These are phyloP conservation scores for Amaranthus palmeri DNA, from an alignment of 148 eudicot species.

Conservation along the genomic window DNA sequence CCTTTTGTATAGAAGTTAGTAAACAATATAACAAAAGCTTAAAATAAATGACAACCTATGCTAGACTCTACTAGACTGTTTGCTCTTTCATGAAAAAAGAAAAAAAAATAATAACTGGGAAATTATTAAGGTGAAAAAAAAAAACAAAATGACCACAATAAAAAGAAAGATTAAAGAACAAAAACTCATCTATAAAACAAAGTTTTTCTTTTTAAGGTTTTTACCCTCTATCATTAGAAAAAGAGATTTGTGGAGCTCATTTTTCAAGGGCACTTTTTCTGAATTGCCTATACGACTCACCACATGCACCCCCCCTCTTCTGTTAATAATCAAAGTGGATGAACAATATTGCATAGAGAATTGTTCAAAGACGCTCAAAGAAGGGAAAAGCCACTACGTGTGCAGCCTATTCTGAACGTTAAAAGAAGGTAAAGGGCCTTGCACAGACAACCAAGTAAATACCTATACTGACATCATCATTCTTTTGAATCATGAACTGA, in stretches of 20 bases:
- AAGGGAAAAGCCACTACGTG: background rate
- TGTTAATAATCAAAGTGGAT: background rate
- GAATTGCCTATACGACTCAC: background rate
- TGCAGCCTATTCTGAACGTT: too few relatives aligned
- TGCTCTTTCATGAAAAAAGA: too few relatives aligned
- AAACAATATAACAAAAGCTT: slow-evolving; percentile 1
- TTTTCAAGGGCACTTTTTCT: background rate
- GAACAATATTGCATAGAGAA: too few relatives aligned
- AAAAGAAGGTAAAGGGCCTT: too few relatives aligned
- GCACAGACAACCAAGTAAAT: too few relatives aligned
- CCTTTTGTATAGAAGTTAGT: slow-evolving; percentile 10
- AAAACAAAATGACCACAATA: background rate
- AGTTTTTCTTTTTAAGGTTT: too few relatives aligned
- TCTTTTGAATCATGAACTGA: too few relatives aligned
- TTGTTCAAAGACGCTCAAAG: too few relatives aligned
- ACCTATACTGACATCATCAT: too few relatives aligned
- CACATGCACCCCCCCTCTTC: background rate
- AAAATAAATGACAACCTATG: background rate
- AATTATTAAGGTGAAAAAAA: background rate
- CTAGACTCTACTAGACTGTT: too few relatives aligned
- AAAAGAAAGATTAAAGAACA: background rate
- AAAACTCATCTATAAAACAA: background rate
- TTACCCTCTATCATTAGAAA: background rate
- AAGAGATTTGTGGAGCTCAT: background rate
- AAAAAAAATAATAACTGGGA: background rate